Base-by-base conservation (phyloP, 1,284 basidiomycete genomes). In the Ceratobasidium papillatum region DNA sequence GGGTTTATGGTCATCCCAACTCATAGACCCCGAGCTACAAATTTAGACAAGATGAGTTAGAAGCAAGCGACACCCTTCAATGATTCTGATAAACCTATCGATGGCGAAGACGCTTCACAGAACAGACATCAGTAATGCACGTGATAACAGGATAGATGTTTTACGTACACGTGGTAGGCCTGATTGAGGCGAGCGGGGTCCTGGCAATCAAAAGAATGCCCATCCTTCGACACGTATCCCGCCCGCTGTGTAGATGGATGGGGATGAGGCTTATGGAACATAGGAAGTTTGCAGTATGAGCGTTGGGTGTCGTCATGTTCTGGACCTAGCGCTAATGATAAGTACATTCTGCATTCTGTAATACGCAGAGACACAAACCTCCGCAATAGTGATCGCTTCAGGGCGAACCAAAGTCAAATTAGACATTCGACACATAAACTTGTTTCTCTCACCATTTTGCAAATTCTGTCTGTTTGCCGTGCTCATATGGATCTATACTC, bases 81-180 rank as follows among this genome's bases (percentile, higher is more conserved):
- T 45, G 38, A 68, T 12, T 22, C 45, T 68, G 25, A 64, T 74
- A 38, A 74, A 85, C 87, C 83, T 84, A 74, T 89, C 87, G 66
- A 88, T 85, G 30, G 86, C 82, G 75, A 88, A 88, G 32, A 89
- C 84, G 0, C 88, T 89, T 85, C 8, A 88, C 85, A 30, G 86
- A 82, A 75, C 88, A 88, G 32, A 89, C 84, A 0, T 88, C 89
- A 54, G 32, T 17, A 22, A 27, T 17, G 22, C 22, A 25, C 25
- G 19, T 8, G 22, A 9, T 25, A 12, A 9, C 43, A 34, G 22
- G 14, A 25, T 32, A 27, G 19, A 25, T 27, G 14, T n/a, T 62
- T 25, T 9, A 83, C 88, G 17, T 80, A 90, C 88, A 90, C 85
- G 76, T 90, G 89, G 78, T 71, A 77, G 0, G 87, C 83, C 76